Base-by-base conservation (phyloP, 176 grass and related monocot species). In the Guadua angustifolia region DNA sequence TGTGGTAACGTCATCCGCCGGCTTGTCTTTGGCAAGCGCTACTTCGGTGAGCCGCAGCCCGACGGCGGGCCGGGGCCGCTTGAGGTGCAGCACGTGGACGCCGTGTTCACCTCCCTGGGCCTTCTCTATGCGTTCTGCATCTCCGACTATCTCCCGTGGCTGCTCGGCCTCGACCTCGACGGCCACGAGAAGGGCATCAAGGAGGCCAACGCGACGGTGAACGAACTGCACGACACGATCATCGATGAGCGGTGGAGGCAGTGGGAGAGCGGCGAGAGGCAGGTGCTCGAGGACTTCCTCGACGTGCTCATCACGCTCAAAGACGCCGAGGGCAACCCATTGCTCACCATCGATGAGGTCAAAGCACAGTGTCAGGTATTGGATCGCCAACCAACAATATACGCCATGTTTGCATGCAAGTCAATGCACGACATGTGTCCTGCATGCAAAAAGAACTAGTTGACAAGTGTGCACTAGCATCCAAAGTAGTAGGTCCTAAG, bases 81-180 rank as follows among this genome's bases (percentile, higher is more conserved):
- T 58, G 90, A 92, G 87, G 72, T 79, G 75, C 71, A 88, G 79
- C 79, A 92, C 63, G 60, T 89, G 39, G 83, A 84, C 25, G 73
- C 79, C 6, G 46, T 78, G 9, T 89, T 92, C 78, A 17, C 22
- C 13, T 38, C 78, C 32, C 74, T 89, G 7, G 51, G 43, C 0
- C 44, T 59, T 33, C 17, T 92, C 56, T 89, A 83, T 40, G 51
- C 86, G 1, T 86, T 89, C 36, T 89, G 67, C 51, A 40, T 87
- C 19, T 86, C 87, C 32, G 90, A 92, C 55, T 92, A 88, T 68
- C 52, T 92, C 19, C 90, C 90, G 11, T 83, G 24, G 59, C 43
- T 92, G 83, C 60, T 73, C 14, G 77, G 78, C 2, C 57, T 86
- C 33, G 83, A 92, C 68, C 17, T 92, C 33, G 83, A 76, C 46